Evolutionary conservation across 2,329 filamentous ascomycete genomes (phyloP), one percentile per base, ranked within the genome.

Genomic region (Hysterium pulicare): DNA sequence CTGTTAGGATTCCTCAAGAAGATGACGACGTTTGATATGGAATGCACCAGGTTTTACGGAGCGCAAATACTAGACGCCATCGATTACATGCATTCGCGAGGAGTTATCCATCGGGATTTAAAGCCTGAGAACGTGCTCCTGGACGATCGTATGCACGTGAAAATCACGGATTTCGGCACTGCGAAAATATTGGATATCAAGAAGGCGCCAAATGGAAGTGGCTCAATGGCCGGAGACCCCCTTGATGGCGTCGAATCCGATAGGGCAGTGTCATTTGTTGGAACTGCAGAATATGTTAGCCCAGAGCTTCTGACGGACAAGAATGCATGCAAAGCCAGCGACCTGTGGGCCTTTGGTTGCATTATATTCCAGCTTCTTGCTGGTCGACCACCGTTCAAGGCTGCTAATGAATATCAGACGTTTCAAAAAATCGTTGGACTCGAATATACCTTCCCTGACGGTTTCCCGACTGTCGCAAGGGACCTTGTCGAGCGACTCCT

Each of bases 131-230:
- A 98, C 53, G 90, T 98, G 3, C 78, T 98, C 5, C 75, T 98
- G 28, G 93, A 98, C 65, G 86, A 90, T 51, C 86, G 95, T 59
- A 94, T 96, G 87, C 89, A 97, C 59, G 84, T 97, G 69, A 98
- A 98, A 66, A 96, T 98, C 51, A 98, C 93, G 6, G 93, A 98
- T 68, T 98, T 98, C 62, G 93, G 93, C 32, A 98, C 93, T 0
- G 93, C 93, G n/a, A 97, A 96, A 66, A 81, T 98, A 48, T 74
- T 98, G 34, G 83, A 84, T 38, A 63, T 70, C 22, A 67, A 63
- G 26, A 68, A 75, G 62, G 59, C 74, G 47, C 11, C 49, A 1
- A 66, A 69, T 41, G 65, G 64, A 33, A 46, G 52, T 16, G 67
- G 70, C 2, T 68, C 45, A 4, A 54, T 59, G 7, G 46, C 66